Conservation (phyloP, 139 green algal species). For the Bryopsis sp. region DNA sequence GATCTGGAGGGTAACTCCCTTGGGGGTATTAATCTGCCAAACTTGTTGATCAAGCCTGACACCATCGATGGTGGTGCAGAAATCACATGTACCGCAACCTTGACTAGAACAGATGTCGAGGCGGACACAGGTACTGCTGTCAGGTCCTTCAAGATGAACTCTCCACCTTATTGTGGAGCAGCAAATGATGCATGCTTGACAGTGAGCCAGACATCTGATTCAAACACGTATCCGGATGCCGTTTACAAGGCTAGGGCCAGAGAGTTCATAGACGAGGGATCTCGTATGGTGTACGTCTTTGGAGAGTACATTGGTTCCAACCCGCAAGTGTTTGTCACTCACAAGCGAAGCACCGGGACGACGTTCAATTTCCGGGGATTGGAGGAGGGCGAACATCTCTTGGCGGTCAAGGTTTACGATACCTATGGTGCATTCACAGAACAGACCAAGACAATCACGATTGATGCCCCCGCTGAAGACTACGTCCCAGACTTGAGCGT, state of each 20-base stretch:
- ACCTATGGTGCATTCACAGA: neutral
- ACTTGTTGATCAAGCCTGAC: constrained; percentile 1
- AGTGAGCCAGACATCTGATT: neutral
- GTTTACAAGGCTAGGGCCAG: neutral
- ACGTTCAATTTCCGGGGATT: neutral
- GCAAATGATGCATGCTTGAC: neutral
- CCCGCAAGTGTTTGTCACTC: neutral
- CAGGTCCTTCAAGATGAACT: neutral
- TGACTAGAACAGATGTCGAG: neutral
- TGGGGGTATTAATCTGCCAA: neutral
- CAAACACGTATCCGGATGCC: neutral
- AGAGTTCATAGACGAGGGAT: neutral
- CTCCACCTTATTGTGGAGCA: neutral
- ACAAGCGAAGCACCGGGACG: neutral
- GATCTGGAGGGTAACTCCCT: neutral
- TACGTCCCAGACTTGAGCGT: neutral
- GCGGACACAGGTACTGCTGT: neutral
- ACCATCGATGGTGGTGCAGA: neutral
- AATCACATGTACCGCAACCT: neutral
- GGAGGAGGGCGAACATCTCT: neutral
- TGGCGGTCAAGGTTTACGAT: neutral
- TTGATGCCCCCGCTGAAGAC: neutral
- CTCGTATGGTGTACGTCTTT: neutral
- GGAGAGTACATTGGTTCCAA: neutral
- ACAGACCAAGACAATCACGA: neutral